Evolutionary conservation across 352 stramenopile species (phyloP), one percentile per base, ranked within the genome.

Genomic region (Phytopythium sindhum): DNA sequence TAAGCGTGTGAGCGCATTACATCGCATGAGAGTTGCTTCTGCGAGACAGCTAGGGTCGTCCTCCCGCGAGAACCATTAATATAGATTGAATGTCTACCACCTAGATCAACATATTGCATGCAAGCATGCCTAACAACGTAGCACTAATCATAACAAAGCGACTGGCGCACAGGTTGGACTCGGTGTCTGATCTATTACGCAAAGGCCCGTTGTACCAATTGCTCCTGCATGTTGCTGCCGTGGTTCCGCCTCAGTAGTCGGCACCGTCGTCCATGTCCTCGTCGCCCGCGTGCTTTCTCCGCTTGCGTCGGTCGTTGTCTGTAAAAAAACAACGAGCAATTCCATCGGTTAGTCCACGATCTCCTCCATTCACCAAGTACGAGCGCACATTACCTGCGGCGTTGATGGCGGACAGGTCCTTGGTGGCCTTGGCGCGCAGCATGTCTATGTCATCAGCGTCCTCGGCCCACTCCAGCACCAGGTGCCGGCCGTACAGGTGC

Each of bases 401-500:
- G 19, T 81, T 77, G 63, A 94, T 90, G 37, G 82, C 80, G 14
- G 72, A 81, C 39, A 94, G 65, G 54, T 95, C 86, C 57, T 73
- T 74, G 17, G 74, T 79, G n/a, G 86, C 86, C 70, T 96, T 96
- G 45, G 81, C 84, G 57, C 88, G 86, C 61, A 96, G 72, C 53
- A 74, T 89, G 63, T 96, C 89, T 54, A 96, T 81, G 61, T 91
- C 83, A 58, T 95, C 84, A 47, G 87, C 88, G 63, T 97, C 89
- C 41, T 93, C 82, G 14, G 97, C 96, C 96, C 95, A 99, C 76
- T 99, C 97, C 60, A 99, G 81, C 17, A 99, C 97, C 70, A 99
- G 89, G 73, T 99, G 97, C 23, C 97, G 90, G 37, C 98, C 98
- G 71, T 99, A 99, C 65, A 99, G 85, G 80, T 99, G 98, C 24